Base-by-base conservation (phyloP, 2,329 filamentous ascomycete genomes). In the Fusarium staphyleae region DNA sequence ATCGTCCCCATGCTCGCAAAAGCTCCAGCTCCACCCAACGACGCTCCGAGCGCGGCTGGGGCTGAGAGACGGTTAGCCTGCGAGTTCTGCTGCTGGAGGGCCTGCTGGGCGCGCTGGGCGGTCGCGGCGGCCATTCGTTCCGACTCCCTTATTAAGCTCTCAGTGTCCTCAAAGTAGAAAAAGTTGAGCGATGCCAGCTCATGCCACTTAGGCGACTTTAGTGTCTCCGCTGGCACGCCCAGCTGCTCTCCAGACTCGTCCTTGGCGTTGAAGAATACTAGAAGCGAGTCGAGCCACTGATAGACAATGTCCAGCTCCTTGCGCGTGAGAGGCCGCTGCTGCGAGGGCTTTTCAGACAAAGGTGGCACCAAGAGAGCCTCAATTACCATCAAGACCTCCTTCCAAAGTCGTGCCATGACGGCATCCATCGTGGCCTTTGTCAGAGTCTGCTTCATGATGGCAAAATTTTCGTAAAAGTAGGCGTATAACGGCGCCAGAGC, bases 391-490 rank as follows among this genome's bases (percentile, higher is more conserved):
- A 99, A 81, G 1, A 96, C 93, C 73, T 99, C 95, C 75, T 99
- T 99, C 95, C 95, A 99, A 5, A 99, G 77, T 36, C 95, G 87
- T 16, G 92, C 96, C 95, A 99, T 99, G 66, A 99, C 95, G 71
- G 95, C 93, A 66, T 93, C 87, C 93, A 99, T 97, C n/a, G 95
- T 96, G 51, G 91, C 88, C 52, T 92, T 89, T 1, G 95, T 98
- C 50, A 99, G 79, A 1, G 93, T 97, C 73, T 95, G 87, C 76
- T 98, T 97, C 93, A 99, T 96, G 65, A 98, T 96, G 53, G 92
- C 91, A 74, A 99, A 99, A 69, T 99, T 99, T 71, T 97, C 93
- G 71, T 99, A 91, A 70, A 99, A 99, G 73, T 99, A 99, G 47
- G 87, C 84, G 70, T 97, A 95, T 1, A 99, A 81, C 4, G 92